phyloP scores from a whole-genome alignment of 805 yeast species.

The Zygoascus tannicola region DNA sequence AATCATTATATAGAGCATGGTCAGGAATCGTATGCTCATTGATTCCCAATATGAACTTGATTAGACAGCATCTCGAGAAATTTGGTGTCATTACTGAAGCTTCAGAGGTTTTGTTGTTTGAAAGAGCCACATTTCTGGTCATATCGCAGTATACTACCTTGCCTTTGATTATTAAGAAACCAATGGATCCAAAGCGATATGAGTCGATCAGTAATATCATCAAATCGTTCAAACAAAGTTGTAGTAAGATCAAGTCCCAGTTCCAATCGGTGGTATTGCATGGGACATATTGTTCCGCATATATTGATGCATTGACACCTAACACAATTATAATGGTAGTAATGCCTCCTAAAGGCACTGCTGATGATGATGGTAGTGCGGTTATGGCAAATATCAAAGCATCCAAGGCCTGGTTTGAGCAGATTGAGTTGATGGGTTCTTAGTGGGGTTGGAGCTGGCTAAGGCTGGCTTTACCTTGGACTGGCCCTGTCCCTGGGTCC shows the following conservation, averaged over 20 bases:
- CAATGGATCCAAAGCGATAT: constrained; percentile 81
- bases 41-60: constrained; percentile 80
- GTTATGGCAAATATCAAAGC: constrained; percentile 31
- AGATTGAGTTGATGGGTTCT: constrained; percentile 22
- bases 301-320: constrained; percentile 34
- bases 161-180: constrained; percentile 6
- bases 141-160: constrained; percentile 39
- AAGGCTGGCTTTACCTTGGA: too few species aligned
- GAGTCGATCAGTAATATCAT: constrained; percentile 90
- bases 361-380: constrained; percentile 23
- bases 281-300: constrained; percentile 36
- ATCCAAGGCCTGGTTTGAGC: constrained; percentile 31
- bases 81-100: constrained; percentile 72
- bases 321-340: constrained; percentile 38
- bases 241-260: constrained; percentile 76
- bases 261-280: constrained; percentile 67
- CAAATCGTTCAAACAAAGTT: constrained; percentile 89
- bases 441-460: too few species aligned
- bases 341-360: constrained; percentile 23
- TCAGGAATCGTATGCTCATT: constrained; percentile 89
- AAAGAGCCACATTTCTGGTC: constrained; percentile 83
- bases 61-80: constrained; percentile 64
- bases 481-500: too few species aligned
- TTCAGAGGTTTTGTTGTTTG: constrained; percentile 84
- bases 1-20: constrained; percentile 93